phyloP scores from a whole-genome alignment of 1,139 yeast species.

The Pichia sp. region DNA sequence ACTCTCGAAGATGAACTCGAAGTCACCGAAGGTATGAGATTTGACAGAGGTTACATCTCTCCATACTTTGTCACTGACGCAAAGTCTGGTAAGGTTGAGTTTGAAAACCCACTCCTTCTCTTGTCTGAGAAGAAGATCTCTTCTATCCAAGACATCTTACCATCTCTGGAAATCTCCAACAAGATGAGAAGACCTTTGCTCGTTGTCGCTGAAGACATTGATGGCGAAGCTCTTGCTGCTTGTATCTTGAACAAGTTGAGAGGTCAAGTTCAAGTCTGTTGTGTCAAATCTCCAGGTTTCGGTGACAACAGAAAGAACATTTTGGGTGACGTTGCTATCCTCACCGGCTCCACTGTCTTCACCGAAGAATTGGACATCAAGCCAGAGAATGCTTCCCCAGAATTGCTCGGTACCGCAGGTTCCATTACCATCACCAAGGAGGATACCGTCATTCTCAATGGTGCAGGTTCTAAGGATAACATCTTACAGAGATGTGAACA shows the following conservation, averaged over 20 bases:
- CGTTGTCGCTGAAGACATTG: constrained; percentile 94
- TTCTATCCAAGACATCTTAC: constrained; percentile 85
- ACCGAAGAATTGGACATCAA: constrained; percentile 97
- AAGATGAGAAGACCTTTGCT: constrained; percentile 93
- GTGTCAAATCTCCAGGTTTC: constrained; percentile 98
- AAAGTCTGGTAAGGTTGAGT: constrained; percentile 94
- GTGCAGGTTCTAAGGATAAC: constrained; percentile 88
- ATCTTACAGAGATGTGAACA: constrained; percentile 93
- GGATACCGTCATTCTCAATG: constrained; percentile 92
- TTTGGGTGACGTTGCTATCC: constrained; percentile 93
- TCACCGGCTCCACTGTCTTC: constrained; percentile 97
- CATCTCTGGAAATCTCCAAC: constrained; percentile 91
- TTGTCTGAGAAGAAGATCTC: constrained; percentile 94
- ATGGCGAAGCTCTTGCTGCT: constrained; percentile 99
- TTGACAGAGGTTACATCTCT: constrained; percentile 97
- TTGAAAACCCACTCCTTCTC: constrained; percentile 87
- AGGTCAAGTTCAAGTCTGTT: constrained; percentile 98
- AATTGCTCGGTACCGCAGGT: constrained; percentile 89
- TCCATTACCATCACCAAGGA: constrained; percentile 94
- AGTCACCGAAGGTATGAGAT: constrained; percentile 99
- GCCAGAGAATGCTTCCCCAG: constrained; percentile 93
- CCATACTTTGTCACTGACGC: constrained; percentile 98
- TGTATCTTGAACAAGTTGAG: constrained; percentile 97
- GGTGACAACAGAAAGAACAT: constrained; percentile 99
- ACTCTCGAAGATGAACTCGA: constrained; percentile 95